A percentile compares a stretch with the other conserved stretches of the same genome.
phyloP scores from a whole-genome alignment of 2,329 filamentous ascomycete genomes.

The Trichoderma aggressivum region DNA sequence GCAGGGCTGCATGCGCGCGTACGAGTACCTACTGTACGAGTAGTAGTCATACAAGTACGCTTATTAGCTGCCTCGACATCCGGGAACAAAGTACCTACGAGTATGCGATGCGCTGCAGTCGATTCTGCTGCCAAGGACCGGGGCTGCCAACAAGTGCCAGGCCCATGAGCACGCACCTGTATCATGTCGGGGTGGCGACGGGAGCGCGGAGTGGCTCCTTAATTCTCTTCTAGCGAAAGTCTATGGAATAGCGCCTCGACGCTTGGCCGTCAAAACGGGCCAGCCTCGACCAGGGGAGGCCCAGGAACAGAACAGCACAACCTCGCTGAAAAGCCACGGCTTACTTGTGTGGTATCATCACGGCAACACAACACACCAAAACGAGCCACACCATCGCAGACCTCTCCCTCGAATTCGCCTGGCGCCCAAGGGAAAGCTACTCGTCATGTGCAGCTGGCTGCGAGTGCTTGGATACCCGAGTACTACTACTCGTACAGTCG shows the following conservation, averaged over 20 bases:
- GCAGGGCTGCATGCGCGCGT: slow-evolving; percentile 2
- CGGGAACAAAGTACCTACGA: background rate
- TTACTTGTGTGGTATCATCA: slow-evolving; percentile 7
- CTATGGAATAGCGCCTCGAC: slow-evolving; percentile 7
- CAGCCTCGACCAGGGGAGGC: slow-evolving; percentile 6
- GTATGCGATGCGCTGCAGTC: background rate
- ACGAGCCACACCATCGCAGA: background rate
- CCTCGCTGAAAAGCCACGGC: background rate
- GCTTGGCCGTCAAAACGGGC: slow-evolving; percentile 8
- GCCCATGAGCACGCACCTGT: background rate
- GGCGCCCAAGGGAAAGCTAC: background rate
- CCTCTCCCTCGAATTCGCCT: background rate
- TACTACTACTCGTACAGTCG: background rate
- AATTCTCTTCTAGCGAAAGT: slow-evolving; percentile 7
- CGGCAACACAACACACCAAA: slow-evolving; percentile 1
- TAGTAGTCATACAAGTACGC: background rate
- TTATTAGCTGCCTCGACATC: slow-evolving; percentile 1
- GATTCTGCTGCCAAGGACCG: slow-evolving; percentile 5
- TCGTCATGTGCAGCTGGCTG: background rate
- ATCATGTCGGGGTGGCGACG: slow-evolving; percentile 1
- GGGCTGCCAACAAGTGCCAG: background rate
- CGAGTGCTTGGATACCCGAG: background rate
- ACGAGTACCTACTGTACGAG: too few species aligned
- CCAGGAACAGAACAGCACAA: slow-evolving; percentile 15
- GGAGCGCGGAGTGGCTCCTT: slow-evolving; percentile 15